phyloP scores from a whole-genome alignment of 352 stramenopile species.

The Elongisporangium undulatum region DNA sequence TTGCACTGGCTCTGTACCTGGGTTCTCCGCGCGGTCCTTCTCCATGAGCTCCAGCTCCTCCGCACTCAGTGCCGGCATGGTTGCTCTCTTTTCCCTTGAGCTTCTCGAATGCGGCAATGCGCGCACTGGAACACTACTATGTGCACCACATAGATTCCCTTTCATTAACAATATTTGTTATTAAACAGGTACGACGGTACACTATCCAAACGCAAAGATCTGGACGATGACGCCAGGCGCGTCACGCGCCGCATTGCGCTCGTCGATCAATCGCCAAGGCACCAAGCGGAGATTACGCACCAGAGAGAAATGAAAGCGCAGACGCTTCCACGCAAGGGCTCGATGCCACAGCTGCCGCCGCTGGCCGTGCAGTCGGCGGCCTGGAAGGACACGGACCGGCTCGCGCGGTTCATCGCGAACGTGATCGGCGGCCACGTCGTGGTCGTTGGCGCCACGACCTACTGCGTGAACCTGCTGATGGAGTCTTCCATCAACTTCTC shows the following conservation, averaged over 20 bases:
- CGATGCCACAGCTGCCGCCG: not conserved
- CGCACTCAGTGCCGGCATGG: slow-evolving; percentile 58
- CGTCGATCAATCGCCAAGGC: not conserved
- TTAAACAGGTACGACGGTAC: not conserved
- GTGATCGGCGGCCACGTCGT: slow-evolving; percentile 47
- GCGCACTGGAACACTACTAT: not conserved
- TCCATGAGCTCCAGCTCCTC: slow-evolving; percentile 74
- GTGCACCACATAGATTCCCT: not conserved
- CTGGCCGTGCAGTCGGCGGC: not conserved
- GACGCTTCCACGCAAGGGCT: not conserved
- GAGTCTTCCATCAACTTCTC: not conserved
- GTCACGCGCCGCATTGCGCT: not conserved
- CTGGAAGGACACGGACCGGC: slow-evolving; percentile 60
- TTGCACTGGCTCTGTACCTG: too few relatives aligned
- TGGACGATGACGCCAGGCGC: not conserved
- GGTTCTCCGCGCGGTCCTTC: slow-evolving; percentile 66
- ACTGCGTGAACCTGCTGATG: slow-evolving; percentile 22
- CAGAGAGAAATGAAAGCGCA: not conserved
- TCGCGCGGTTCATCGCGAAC: slow-evolving; percentile 62
- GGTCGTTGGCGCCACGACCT: slow-evolving; percentile 30
- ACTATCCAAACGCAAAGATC: not conserved
- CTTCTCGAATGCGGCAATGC: not conserved
- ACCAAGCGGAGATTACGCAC: not conserved
- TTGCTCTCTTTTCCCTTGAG: too few relatives aligned
- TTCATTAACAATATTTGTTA: not conserved